These are phyloP conservation scores for Suillus plorans DNA, from an alignment of 768 basidiomycete species.

Conservation along the genomic window DNA sequence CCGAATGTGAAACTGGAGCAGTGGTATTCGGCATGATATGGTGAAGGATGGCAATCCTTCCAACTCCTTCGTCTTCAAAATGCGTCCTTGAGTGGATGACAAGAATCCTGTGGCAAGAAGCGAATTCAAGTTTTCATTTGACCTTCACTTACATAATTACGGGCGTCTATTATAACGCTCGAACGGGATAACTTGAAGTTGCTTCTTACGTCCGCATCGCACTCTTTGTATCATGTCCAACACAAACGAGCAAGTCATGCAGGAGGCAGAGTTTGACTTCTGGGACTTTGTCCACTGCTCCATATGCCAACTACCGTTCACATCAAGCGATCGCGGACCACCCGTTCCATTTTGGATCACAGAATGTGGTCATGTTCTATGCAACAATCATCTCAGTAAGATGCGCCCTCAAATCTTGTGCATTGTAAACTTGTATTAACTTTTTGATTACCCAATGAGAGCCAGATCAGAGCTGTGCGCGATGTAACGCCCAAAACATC, in stretches of 20 bases:
- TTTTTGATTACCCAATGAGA: conserved; percentile 38
- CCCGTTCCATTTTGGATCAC: conserved; percentile 84
- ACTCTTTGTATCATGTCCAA: neutral
- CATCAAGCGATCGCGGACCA: conserved; percentile 48
- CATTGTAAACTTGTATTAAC: conserved; percentile 9
- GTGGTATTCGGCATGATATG: conserved; percentile 1
- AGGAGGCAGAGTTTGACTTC: conserved; percentile 50
- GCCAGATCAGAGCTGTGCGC: conserved; percentile 71
- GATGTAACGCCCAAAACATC: conserved; percentile 62
- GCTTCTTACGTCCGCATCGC: neutral
- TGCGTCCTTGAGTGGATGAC: neutral
- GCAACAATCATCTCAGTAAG: conserved; percentile 83
- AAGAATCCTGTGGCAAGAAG: neutral
- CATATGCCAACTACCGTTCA: conserved; percentile 68
- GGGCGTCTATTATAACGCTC: neutral
- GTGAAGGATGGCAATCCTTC: neutral
- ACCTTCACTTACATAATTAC: neutral
- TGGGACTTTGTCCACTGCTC: conserved; percentile 81
- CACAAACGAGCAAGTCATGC: conserved; percentile 9
- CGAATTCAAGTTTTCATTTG: neutral
- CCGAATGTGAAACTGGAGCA: neutral
- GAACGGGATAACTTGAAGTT: neutral
- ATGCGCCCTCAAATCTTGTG: conserved; percentile 9
- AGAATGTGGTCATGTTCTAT: conserved; percentile 83
- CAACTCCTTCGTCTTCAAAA: neutral